A percentile compares a stretch with the other conserved stretches of the same genome.
Conservation (phyloP, 768 basidiomycete genomes). For the Pleurotus djamor region DNA sequence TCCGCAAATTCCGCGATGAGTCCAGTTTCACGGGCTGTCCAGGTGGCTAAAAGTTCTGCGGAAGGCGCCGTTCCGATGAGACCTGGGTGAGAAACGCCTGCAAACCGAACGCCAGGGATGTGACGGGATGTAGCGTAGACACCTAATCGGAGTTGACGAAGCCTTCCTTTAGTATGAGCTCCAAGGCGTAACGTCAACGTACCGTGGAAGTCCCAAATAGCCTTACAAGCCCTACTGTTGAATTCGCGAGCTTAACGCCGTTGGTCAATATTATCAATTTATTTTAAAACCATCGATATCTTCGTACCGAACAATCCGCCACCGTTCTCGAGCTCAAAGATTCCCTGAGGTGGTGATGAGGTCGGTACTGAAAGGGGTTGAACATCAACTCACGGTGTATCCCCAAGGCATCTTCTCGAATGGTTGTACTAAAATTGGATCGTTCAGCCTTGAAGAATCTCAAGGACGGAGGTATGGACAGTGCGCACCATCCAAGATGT, state of each 20-base stretch:
- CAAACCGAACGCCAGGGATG: constrained; percentile 78
- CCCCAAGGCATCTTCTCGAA: constrained; percentile 84
- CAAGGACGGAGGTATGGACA: background rate
- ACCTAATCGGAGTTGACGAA: constrained; percentile 32
- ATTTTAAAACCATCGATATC: too few relatives aligned
- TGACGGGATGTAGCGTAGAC: constrained; percentile 74
- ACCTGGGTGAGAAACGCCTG: constrained; percentile 75
- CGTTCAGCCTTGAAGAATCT: too few relatives aligned
- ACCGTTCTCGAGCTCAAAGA: constrained; percentile 73
- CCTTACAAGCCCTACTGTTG: constrained; percentile 69
- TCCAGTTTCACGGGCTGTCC: constrained; percentile 71
- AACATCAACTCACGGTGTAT: constrained; percentile 47
- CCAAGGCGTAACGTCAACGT: background rate
- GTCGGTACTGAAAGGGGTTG: background rate
- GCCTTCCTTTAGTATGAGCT: background rate
- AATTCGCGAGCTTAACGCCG: constrained; percentile 53
- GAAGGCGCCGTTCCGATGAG: constrained; percentile 79
- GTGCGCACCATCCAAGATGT: constrained; percentile 67
- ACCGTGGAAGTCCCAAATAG: constrained; percentile 81
- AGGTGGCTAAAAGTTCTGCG: constrained; percentile 64
- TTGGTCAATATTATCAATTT: too few relatives aligned
- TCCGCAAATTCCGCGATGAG: constrained; percentile 53
- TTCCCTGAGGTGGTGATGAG: constrained; percentile 43
- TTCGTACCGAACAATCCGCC: constrained; percentile 65
- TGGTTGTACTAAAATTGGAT: constrained; percentile 41